Evolutionary conservation across 495 filamentous ascomycete species (phyloP).

Genomic region (Lepidopterella palustris): DNA sequence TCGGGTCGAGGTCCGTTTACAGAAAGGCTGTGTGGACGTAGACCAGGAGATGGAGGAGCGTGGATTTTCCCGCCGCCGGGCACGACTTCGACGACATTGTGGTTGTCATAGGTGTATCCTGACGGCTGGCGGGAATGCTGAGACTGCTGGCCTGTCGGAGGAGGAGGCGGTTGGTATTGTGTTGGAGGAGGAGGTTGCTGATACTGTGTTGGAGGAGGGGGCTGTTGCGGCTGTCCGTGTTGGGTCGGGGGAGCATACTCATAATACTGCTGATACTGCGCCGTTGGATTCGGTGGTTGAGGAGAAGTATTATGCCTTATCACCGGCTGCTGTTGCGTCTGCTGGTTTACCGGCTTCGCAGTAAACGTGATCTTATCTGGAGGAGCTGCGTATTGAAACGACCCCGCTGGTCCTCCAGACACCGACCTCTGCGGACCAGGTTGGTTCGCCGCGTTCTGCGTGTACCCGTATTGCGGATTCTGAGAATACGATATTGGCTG

Average conservation of each 20-base stretch:
- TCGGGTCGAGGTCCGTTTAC: background rate
- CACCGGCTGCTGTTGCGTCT: slow-evolving; percentile 10
- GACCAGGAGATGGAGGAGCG: slow-evolving; percentile 9
- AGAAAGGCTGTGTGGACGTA: background rate
- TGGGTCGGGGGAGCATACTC: background rate
- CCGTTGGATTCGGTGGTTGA: background rate
- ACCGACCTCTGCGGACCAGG: slow-evolving; percentile 9
- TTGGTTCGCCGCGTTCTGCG: slow-evolving; percentile 12
- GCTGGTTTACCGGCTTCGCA: slow-evolving; percentile 28
- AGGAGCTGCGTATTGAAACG: slow-evolving; percentile 31
- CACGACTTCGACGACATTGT: slow-evolving; percentile 24
- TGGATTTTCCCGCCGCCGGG: slow-evolving; percentile 14
- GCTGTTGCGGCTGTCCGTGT: background rate
- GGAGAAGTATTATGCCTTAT: slow-evolving; percentile 11
- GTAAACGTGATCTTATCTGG: slow-evolving; percentile 35
- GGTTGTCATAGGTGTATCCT: slow-evolving; percentile 18
- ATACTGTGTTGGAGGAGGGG: background rate
- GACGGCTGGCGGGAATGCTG: slow-evolving; percentile 9
- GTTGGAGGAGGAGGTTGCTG: background rate
- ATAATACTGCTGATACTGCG: background rate
- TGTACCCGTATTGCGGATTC: slow-evolving; percentile 12
- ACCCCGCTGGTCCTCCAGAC: background rate
- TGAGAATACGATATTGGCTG: slow-evolving; percentile 18
- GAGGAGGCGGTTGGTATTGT: slow-evolving; percentile 10
- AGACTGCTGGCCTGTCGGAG: background rate